A percentile compares a stretch with the other conserved stretches of the same genome.
Conservation (phyloP, 164 flowering plant species). For the Berberis thunbergii region DNA sequence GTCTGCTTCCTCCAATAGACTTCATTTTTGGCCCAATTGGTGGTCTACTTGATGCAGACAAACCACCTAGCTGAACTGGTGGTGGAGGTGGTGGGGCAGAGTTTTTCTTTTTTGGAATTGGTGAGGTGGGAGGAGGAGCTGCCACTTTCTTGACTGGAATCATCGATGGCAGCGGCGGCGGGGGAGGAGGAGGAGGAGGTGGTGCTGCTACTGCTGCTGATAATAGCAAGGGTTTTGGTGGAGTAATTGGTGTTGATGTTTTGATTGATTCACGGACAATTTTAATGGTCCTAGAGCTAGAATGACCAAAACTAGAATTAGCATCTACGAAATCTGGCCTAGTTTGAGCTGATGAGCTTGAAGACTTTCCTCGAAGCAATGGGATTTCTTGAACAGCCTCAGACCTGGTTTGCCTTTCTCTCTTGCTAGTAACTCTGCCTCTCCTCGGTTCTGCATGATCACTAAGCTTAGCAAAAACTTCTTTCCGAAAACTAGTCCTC, state of each 20-base stretch:
- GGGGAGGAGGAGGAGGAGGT: constrained; percentile 18
- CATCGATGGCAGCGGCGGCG: constrained; percentile 22
- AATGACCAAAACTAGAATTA: neutral
- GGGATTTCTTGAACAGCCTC: constrained; percentile 35
- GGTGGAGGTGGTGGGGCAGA: constrained; percentile 34
- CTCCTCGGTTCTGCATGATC: constrained; percentile 9
- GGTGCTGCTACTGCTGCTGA: constrained; percentile 9
- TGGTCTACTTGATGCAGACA: constrained; percentile 19
- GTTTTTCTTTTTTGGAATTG: constrained; percentile 16
- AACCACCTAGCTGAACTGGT: constrained; percentile 22
- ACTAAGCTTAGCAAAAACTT: constrained; percentile 15
- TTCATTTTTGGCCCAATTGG: constrained; percentile 31
- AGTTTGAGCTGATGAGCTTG: constrained; percentile 5
- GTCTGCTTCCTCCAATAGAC: constrained; percentile 7
- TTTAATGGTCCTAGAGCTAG: neutral
- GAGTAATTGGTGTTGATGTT: constrained; percentile 16
- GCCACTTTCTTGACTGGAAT: constrained; percentile 15
- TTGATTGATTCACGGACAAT: constrained; percentile 3
- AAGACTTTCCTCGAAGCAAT: constrained; percentile 22
- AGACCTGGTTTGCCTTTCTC: constrained; percentile 5
- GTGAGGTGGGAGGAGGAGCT: constrained; percentile 32
- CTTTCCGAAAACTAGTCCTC: constrained; percentile 20
- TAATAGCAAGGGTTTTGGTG: constrained; percentile 1
- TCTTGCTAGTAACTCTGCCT: constrained; percentile 10
- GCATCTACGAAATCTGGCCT: neutral